phyloP scores from a whole-genome alignment of 208 protist species.

The Crithidia expoeki region DNA sequence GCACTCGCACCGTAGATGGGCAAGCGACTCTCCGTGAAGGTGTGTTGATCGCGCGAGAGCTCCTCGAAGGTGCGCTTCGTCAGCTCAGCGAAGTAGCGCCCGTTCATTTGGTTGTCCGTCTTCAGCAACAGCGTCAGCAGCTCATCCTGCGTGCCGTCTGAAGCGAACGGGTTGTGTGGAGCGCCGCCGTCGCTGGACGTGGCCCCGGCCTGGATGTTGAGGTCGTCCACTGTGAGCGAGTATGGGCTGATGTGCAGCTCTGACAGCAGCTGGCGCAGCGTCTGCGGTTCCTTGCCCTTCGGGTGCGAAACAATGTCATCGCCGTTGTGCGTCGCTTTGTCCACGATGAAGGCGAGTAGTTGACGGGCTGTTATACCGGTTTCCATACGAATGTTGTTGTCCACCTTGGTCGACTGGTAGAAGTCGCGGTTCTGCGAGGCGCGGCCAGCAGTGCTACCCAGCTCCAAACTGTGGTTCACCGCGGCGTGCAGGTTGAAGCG shows the following conservation, averaged over 20 bases:
- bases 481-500: constrained; percentile 93
- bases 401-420: constrained; percentile 96
- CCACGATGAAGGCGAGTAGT: constrained; percentile 95
- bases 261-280: constrained; percentile 75
- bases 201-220: constrained; percentile 94
- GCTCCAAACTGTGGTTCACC: constrained; percentile 89
- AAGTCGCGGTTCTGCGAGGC: constrained; percentile 93
- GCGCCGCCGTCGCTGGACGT: constrained; percentile 50
- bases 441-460: constrained; percentile 71
- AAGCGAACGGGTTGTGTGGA: constrained; percentile 89
- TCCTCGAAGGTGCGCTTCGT: constrained; percentile 96
- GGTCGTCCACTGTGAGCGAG: constrained; percentile 95
- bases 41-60: constrained; percentile 95
- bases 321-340: constrained; percentile 91
- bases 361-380: constrained; percentile 95
- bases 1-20: constrained; percentile 86
- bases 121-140: constrained; percentile 98
- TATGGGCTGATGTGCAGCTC: constrained; percentile 76
- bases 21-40: constrained; percentile 92
- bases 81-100: constrained; percentile 97
- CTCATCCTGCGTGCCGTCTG: constrained; percentile 74
- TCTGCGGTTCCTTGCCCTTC: constrained; percentile 82
- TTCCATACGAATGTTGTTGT: constrained; percentile 96
- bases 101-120: constrained; percentile 98
- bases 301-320: constrained; percentile 94